phyloP scores from a whole-genome alignment of 306 rosid genomes.

The Malus sieversii region DNA sequence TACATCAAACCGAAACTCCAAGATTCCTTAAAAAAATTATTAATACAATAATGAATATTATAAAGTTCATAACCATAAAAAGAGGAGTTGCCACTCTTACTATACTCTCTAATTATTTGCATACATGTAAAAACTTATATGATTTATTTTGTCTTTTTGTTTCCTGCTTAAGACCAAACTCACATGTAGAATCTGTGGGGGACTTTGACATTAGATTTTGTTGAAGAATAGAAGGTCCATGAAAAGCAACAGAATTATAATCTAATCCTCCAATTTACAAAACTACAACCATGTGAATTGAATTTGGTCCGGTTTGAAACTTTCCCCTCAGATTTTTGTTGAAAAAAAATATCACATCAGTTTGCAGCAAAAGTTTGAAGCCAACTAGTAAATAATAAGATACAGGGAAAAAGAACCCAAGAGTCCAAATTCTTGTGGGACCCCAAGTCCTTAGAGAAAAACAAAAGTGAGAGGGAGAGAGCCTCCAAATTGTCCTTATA shows the following conservation, averaged over 20 bases:
- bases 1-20: slow-evolving; percentile 7
- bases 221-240: slow-evolving; percentile 7
- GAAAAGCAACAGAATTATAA: not conserved
- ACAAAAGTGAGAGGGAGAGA: slow-evolving; percentile 16
- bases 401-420: slow-evolving; percentile 6
- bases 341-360: slow-evolving; percentile 13
- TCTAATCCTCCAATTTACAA: not conserved
- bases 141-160: slow-evolving; percentile 15
- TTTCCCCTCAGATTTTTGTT: slow-evolving; percentile 17
- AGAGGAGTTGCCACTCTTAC: not conserved
- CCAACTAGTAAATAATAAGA: slow-evolving; percentile 32
- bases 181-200: slow-evolving; percentile 48
- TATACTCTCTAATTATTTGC: not conserved
- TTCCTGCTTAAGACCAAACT: slow-evolving; percentile 25
- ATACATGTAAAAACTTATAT: not conserved
- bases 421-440: slow-evolving; percentile 33
- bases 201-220: slow-evolving; percentile 28
- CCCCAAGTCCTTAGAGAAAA: slow-evolving; percentile 45
- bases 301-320: slow-evolving; percentile 34
- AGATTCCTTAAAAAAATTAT: slow-evolving; percentile 24
- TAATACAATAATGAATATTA: not conserved
- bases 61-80: not conserved
- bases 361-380: slow-evolving; percentile 11
- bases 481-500: slow-evolving; percentile 6
- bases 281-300: slow-evolving; percentile 39